Evolutionary conservation across 768 basidiomycete genomes (phyloP), one percentile per base, ranked within the genome.

Genomic region (Exsudoporus frostii): DNA sequence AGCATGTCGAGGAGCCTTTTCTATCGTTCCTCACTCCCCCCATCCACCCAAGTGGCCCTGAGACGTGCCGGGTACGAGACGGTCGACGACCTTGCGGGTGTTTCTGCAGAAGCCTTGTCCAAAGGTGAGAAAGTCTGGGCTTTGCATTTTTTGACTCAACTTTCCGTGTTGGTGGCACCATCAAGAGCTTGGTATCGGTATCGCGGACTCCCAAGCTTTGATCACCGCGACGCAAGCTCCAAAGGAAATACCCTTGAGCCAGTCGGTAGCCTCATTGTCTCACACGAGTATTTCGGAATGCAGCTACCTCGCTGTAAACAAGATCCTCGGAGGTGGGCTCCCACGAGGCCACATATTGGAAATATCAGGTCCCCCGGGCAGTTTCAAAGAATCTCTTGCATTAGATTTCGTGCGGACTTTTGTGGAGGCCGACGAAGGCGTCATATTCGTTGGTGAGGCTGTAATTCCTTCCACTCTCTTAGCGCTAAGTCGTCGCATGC

Each of bases 351-450:
- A 79, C 56, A 74, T 88, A 55, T 73, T 90, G 19, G 89, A 91
- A 70, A 72, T 91, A 59, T 86, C 86, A 29, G 88, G 89, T 0
- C 85, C 87, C 41, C 88, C 89, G 1, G 89, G 89, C 44, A 78
- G 80, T 36, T 78, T 80, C 10, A 90, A 88, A 57, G 85, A 85
- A 53, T 63, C 60, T 13, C 57, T 89, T 8, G 79, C 79, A 9
- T 67, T 78, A 14, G 74, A 77, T 46, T 75, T 88, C 41, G 75
- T 77, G 14, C 65, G 69, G 32, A 74, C 69, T 4, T 82, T 85
- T 50, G 68, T 79, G 3, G 70, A 79, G 53, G 66, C 71, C 4
- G 72, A 72, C 1, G 74, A 81, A 43, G 76, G 77, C n/a, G 76
- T 85, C 6, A 66, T 90, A 20, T 84, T 89, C 57, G 71, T 85